A percentile compares a stretch with the other conserved stretches of the same genome.
These are phyloP conservation scores for Meira miltonrushii DNA, from an alignment of 1,284 basidiomycete species.

Conservation along the genomic window DNA sequence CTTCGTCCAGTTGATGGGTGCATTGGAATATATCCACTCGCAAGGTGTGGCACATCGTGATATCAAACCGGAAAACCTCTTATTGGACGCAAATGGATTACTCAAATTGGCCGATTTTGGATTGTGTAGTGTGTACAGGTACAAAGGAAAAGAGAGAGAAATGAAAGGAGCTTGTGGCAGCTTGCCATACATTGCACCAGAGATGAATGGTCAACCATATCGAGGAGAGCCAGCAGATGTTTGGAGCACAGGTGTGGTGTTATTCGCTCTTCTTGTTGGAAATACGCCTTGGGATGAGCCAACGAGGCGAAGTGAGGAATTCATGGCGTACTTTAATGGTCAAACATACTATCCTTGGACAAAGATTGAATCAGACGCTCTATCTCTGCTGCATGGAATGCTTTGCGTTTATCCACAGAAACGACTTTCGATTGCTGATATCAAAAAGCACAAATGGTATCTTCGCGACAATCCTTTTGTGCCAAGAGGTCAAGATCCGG, in stretches of 20 bases:
- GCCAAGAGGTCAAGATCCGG: slow-evolving; percentile 42
- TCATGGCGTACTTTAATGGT: slow-evolving; percentile 67
- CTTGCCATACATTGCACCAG: slow-evolving; percentile 89
- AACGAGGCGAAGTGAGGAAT: slow-evolving; percentile 73
- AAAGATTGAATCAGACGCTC: slow-evolving; percentile 62
- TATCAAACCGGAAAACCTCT: slow-evolving; percentile 56
- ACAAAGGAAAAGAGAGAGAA: slow-evolving; percentile 69
- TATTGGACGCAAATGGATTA: slow-evolving; percentile 57
- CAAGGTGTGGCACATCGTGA: slow-evolving; percentile 59
- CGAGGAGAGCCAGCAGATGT: slow-evolving; percentile 83
- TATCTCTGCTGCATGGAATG: slow-evolving; percentile 37
- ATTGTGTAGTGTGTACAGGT: slow-evolving; percentile 80
- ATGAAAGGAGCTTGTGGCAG: slow-evolving; percentile 68
- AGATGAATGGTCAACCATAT: slow-evolving; percentile 63
- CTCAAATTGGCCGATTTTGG: slow-evolving; percentile 96
- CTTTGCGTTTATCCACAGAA: slow-evolving; percentile 39
- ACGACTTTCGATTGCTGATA: slow-evolving; percentile 37
- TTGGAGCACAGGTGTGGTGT: slow-evolving; percentile 93
- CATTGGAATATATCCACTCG: slow-evolving; percentile 68
- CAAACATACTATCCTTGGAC: slow-evolving; percentile 80
- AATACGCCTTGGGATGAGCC: slow-evolving; percentile 99
- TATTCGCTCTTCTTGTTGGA: slow-evolving; percentile 84
- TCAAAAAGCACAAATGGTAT: slow-evolving; percentile 49
- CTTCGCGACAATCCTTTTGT: slow-evolving; percentile 36
- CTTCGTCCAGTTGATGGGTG: slow-evolving; percentile 79